A percentile compares a stretch with the other conserved stretches of the same genome.
Conservation (phyloP, 306 rosid species). For the Cicer chorassanicum region DNA sequence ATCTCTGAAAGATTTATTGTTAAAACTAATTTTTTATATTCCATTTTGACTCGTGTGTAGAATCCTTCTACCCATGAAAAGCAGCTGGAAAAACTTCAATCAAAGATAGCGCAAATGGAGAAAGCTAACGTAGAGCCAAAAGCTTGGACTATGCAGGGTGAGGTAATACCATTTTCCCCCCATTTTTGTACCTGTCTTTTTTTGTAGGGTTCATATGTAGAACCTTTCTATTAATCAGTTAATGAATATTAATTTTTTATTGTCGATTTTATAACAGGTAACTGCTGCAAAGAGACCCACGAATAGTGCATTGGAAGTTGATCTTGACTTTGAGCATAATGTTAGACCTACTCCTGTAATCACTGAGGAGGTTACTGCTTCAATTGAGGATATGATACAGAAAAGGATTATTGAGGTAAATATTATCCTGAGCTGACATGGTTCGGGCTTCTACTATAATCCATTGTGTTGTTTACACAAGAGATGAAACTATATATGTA, state of each 20-base stretch:
- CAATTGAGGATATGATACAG: constrained; percentile 80
- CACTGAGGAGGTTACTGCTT: constrained; percentile 85
- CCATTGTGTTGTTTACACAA: constrained; percentile 10
- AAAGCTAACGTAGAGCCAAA: constrained; percentile 75
- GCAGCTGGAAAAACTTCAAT: constrained; percentile 57
- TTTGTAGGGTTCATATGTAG: constrained; percentile 7
- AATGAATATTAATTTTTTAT: constrained; percentile 11
- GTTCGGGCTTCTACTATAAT: constrained; percentile 30
- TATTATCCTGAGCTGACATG: constrained; percentile 37
- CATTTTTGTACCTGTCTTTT: background rate
- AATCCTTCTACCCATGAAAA: constrained; percentile 76
- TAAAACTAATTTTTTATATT: constrained; percentile 29
- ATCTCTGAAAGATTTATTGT: background rate
- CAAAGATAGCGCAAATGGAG: constrained; percentile 81
- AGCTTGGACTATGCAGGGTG: constrained; percentile 93
- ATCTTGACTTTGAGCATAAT: constrained; percentile 90
- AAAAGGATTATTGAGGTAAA: constrained; percentile 81
- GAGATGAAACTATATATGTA: constrained; percentile 29
- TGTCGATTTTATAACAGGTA: constrained; percentile 59
- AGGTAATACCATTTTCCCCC: constrained; percentile 58
- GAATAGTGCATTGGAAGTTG: constrained; percentile 88
- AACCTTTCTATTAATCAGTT: constrained; percentile 26
- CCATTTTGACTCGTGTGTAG: constrained; percentile 36
- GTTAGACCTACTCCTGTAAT: constrained; percentile 86
- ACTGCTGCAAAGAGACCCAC: constrained; percentile 84